phyloP scores from a whole-genome alignment of 2,329 filamentous ascomycete species.

The Apiospora phragmitis region DNA sequence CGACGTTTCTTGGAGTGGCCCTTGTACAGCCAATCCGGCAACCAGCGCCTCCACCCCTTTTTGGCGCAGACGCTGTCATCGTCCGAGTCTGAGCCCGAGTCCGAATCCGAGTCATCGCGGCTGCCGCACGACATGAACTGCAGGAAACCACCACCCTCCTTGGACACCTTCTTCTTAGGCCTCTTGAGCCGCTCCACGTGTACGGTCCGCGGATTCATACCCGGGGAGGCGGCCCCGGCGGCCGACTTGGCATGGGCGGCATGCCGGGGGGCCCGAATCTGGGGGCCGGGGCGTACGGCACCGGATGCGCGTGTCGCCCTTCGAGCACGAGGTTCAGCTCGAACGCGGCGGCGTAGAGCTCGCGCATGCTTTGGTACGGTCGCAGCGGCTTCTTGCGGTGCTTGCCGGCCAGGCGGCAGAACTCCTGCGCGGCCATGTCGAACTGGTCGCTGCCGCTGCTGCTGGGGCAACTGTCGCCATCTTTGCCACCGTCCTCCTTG shows the following conservation, averaged over 20 bases:
- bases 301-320: background rate
- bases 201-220: background rate
- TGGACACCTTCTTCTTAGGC: background rate
- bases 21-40: background rate
- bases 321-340: background rate
- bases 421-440: background rate
- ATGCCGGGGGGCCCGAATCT: background rate
- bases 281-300: background rate
- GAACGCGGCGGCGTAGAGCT: background rate
- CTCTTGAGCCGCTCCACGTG: background rate
- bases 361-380: background rate
- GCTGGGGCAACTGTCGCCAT: background rate
- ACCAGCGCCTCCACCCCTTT: background rate
- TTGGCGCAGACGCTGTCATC: background rate
- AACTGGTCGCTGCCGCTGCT: background rate
- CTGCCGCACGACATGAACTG: background rate
- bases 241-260: background rate
- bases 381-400: background rate
- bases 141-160: background rate
- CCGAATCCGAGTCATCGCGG: background rate
- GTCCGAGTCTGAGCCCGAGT: background rate
- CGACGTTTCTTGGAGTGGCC: background rate
- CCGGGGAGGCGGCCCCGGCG: background rate
- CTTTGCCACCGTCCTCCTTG: background rate
- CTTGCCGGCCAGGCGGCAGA: background rate